Evolutionary conservation across 306 rosid species (phyloP).

Genomic region (Begonia loranthoides): DNA sequence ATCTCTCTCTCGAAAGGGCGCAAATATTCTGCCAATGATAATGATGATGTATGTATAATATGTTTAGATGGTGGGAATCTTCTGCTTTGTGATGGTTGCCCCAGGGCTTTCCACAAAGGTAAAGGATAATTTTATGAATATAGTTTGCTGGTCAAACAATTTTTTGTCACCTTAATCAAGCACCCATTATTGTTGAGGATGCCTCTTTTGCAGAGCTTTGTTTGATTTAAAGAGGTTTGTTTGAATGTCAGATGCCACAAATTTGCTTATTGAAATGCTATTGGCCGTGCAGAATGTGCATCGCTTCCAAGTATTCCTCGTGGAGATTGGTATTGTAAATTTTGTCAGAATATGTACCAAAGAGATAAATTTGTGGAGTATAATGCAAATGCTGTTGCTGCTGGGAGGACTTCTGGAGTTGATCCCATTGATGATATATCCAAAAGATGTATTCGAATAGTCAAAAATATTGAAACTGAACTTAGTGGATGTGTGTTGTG

Average conservation of each 20-base stretch:
- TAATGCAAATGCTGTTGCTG: conserved; percentile 78
- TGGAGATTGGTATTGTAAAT: conserved; percentile 86
- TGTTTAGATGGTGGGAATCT: conserved; percentile 96
- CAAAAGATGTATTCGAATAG: conserved; percentile 87
- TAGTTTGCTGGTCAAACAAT: too few species aligned
- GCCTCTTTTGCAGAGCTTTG: too few species aligned
- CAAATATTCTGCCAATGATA: conserved; percentile 66
- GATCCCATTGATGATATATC: conserved; percentile 83
- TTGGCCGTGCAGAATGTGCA: conserved; percentile 67
- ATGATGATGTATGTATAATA: conserved; percentile 82
- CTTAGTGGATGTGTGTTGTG: conserved; percentile 88
- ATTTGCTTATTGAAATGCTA: conserved; percentile 7
- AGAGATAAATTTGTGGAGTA: conserved; percentile 48
- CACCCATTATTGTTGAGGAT: too few species aligned
- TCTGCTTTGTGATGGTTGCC: conserved; percentile 95
- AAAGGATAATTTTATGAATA: conserved; percentile 10
- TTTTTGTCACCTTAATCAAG: too few species aligned
- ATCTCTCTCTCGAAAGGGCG: conserved; percentile 82
- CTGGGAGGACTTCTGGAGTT: conserved; percentile 79
- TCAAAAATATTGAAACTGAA: conserved; percentile 66
- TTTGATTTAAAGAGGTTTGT: too few species aligned
- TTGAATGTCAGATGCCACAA: too few species aligned
- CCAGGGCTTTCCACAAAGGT: conserved; percentile 98
- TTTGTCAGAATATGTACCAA: conserved; percentile 66
- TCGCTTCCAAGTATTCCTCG: conserved; percentile 61